Base-by-base conservation (phyloP, 352 stramenopile genomes). In the Phytophthora lateralis region DNA sequence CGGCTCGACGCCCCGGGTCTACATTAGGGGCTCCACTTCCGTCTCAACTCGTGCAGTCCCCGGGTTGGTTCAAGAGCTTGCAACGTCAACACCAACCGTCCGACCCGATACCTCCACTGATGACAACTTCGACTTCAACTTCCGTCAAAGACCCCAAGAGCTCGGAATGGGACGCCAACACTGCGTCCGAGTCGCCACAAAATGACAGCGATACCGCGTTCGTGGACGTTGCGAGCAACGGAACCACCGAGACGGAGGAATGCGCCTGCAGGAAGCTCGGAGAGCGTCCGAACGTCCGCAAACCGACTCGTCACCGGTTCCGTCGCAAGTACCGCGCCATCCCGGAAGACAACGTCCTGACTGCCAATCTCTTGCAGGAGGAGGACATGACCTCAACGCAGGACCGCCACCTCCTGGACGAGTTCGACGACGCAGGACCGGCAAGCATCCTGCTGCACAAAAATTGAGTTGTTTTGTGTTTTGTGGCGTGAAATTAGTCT, bases 231-330 rank as follows among this genome's bases (percentile, higher is more conserved):
- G 52, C 18, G 15, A 79, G 66, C 55, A 74, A 55, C 37, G 55
- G 38, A 18, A 65, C 60, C 26, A 44, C 29, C 27, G 61, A 71
- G 50, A 53, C 41, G 17, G 60, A 68, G 42, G 49, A 66, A 30
- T 79, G 71, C 24, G 63, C 32, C 6, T 79, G 71, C 34, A 56
- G 66, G 15, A 75, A 74, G 47, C 63, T 76, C 7, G 66, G 71
- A 5, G 58, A 74, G 49, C 66, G 69, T 0, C 63, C 59, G 4
- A 56, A 60, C 26, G 47, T 56, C 14, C 50, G 66, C 38, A 79
- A 71, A 56, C 48, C 57, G 4, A 55, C 51, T 24, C 58, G 67
- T 11, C 67, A 71, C 27, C 71, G 67, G 18, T 75, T 74, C 50
- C 66, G 59, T 5, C 67, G 56, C 18, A 71, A 73, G 27, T 76